A percentile compares a stretch with the other conserved stretches of the same genome.
phyloP scores from a whole-genome alignment of 441 rosid species.

The Omphalea diandra region DNA sequence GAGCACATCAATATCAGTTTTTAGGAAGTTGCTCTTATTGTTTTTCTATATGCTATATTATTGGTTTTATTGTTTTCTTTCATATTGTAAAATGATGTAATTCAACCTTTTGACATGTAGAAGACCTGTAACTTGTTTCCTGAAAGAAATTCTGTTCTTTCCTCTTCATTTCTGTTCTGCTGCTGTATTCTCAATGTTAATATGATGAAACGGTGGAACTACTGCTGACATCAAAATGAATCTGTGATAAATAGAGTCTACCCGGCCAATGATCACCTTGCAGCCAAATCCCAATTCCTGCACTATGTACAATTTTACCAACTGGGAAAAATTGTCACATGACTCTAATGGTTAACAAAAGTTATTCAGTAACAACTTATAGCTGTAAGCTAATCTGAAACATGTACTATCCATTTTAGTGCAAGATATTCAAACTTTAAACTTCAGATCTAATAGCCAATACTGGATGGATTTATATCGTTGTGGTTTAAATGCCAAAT shows the following conservation, averaged over 20 bases:
- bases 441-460: background rate
- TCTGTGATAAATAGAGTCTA: background rate
- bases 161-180: too few relatives aligned
- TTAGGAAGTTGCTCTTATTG: background rate
- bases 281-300: background rate
- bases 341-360: background rate
- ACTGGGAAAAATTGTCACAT: too few relatives aligned
- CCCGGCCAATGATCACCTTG: background rate
- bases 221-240: too few relatives aligned
- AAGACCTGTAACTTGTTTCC: too few relatives aligned
- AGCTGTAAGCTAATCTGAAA: background rate
- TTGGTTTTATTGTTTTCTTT: background rate
- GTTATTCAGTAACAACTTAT: background rate
- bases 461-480: background rate
- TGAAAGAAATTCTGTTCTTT: too few relatives aligned
- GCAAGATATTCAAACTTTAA: background rate
- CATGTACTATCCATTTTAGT: background rate
- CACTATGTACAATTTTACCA: background rate
- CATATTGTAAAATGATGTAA: too few relatives aligned
- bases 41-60: background rate
- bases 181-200: too few relatives aligned
- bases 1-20: background rate
- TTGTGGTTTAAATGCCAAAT: background rate
- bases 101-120: too few relatives aligned
- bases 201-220: too few relatives aligned